Evolutionary conservation across 2,329 filamentous ascomycete genomes (phyloP), one percentile per base, ranked within the genome.

Genomic region (Monosporascus sp.): DNA sequence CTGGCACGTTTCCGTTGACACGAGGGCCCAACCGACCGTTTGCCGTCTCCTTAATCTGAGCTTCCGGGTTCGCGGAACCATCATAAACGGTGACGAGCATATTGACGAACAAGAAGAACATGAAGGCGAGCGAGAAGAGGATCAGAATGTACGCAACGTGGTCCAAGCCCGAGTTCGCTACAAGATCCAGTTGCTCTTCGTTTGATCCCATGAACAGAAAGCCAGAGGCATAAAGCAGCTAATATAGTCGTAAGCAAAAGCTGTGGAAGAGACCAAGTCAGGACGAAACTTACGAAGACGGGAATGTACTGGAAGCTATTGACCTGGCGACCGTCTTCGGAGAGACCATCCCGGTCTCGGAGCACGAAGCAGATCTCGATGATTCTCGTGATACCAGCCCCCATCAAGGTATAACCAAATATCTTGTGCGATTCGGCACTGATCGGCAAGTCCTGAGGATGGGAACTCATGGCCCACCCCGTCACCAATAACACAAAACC

Each of bases 171-270:
- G 89, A 87, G 40, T 82, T 76, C 41, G 83, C 79, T 5, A 97
- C 77, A 2, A 97, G 76, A 22, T 78, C 66, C 89, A 97, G 96
- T 72, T 97, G 94, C 73, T 99, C 92, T 69, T 97, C 94, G 1
- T 91, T 97, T 17, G 94, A 93, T 35, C 91, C 89, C 91, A 97
- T 96, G 75, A 99, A 99, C 41, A 99, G 79, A 74, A 97, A 96
- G 1, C 94, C 94, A 3, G 92, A 88, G 6, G 92, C 91, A 65
- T 89, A 96, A 28, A 99, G 81, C 41, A 97, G 80, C 91, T 95
- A 55, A 17, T 46, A 9, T 17, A 6, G 14, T 11, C 9, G 37
- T 24, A 26, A 7, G 5, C 7, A 54, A 68, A 61, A 70, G 66
- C 22, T 14, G 14, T 35, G 18, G 26, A 17, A 44, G 7, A 8